Conservation (phyloP, 2,329 filamentous ascomycete species). For the Alternaria sp. region DNA sequence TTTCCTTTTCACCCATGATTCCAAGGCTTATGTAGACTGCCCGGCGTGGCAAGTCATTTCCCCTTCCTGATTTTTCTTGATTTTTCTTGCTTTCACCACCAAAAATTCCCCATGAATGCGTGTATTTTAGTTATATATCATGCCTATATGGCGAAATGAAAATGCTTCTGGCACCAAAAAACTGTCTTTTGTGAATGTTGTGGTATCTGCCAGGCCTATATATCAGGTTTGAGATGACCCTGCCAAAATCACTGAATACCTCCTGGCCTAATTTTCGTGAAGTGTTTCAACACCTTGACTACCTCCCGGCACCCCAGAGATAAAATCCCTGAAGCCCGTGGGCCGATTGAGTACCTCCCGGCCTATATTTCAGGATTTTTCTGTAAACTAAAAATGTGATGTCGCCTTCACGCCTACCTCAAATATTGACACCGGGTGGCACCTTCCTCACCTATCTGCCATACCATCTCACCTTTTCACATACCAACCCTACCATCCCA, state of each 20-base stretch:
- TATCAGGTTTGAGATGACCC: background rate
- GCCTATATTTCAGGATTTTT: background rate
- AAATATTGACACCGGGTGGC: background rate
- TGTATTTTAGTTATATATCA: conserved; percentile 7
- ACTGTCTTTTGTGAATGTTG: background rate
- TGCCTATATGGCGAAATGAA: conserved; percentile 17
- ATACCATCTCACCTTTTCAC: background rate
- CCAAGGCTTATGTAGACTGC: conserved; percentile 1
- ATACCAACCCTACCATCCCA: background rate
- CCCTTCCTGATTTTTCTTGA: background rate
- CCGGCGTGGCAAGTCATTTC: background rate
- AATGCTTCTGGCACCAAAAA: conserved; percentile 15
- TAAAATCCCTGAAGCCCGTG: background rate
- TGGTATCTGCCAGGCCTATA: background rate
- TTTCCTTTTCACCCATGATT: background rate
- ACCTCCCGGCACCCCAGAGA: background rate
- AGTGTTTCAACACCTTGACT: background rate
- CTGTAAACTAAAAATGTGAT: background rate
- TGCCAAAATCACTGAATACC: background rate
- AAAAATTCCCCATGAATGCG: conserved; percentile 6
- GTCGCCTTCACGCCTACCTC: background rate
- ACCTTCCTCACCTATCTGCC: background rate
- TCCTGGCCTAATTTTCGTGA: background rate
- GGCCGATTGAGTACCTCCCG: background rate
- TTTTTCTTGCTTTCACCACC: background rate